These are phyloP conservation scores for Dalbergia oliveri DNA, from an alignment of 306 rosid species.

Conservation along the genomic window DNA sequence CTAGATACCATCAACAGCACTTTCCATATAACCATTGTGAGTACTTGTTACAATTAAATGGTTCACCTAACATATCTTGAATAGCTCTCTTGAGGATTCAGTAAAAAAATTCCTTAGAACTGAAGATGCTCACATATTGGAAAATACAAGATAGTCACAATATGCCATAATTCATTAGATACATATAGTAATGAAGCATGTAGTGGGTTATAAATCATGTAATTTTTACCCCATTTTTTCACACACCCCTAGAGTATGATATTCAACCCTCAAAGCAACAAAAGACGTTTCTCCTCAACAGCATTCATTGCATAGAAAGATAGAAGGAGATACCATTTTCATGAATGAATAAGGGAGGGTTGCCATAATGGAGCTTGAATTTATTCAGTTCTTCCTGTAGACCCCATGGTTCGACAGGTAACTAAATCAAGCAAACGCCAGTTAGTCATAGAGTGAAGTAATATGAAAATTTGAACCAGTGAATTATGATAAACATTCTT, in stretches of 20 bases:
- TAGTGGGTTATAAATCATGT: too few species aligned
- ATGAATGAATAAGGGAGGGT: conserved; percentile 62
- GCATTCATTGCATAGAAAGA: not conserved
- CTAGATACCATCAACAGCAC: too few species aligned
- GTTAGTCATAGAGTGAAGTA: conserved; percentile 28
- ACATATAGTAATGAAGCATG: not conserved
- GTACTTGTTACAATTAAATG: not conserved
- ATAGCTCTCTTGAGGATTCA: not conserved
- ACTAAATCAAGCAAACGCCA: conserved; percentile 44
- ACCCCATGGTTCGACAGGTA: conserved; percentile 52
- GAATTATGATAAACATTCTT: not conserved
- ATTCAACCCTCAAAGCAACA: not conserved
- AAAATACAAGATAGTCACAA: not conserved
- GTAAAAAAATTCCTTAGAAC: not conserved
- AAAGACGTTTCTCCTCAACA: not conserved
- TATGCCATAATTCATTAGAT: not conserved
- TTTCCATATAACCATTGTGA: not conserved
- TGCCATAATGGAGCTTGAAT: conserved; percentile 68
- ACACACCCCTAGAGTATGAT: too few species aligned
- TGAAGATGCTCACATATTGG: not conserved
- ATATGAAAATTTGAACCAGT: not conserved
- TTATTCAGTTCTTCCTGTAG: conserved; percentile 53
- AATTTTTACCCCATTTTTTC: too few species aligned
- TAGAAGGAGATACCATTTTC: conserved; percentile 73
- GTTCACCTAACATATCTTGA: not conserved